Evolutionary conservation across 2,329 filamentous ascomycete species (phyloP).

Genomic region (Alternaria gaisen): DNA sequence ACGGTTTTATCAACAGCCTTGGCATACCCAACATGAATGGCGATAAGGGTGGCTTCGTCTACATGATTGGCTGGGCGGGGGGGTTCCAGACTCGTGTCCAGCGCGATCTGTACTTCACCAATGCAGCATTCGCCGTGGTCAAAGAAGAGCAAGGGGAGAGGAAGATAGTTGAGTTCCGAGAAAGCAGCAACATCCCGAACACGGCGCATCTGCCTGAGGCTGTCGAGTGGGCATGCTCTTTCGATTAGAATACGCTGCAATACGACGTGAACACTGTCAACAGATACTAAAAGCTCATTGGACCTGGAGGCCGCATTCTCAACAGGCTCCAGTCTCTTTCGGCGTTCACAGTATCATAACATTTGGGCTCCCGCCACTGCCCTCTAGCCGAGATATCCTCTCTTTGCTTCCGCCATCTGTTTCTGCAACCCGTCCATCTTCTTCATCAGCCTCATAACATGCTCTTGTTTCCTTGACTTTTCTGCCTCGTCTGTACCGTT

Average conservation of each 20-base stretch:
- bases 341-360: too few species aligned
- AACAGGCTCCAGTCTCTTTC: background rate
- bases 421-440: slow-evolving; percentile 7
- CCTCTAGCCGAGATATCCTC: background rate
- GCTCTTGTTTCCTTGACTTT: slow-evolving; percentile 1
- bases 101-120: slow-evolving; percentile 40
- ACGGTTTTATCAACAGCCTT: slow-evolving; percentile 40
- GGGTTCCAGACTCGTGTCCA: slow-evolving; percentile 32
- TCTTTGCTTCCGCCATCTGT: slow-evolving; percentile 5
- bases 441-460: background rate
- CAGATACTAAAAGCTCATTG: background rate
- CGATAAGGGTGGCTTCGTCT: slow-evolving; percentile 45
- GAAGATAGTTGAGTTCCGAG: slow-evolving; percentile 44
- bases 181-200: slow-evolving; percentile 45
- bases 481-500: background rate
- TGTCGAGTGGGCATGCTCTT: slow-evolving; percentile 36
- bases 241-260: slow-evolving; percentile 9
- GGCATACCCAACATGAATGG: slow-evolving; percentile 42
- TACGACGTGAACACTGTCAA: background rate
- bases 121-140: slow-evolving; percentile 43
- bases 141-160: slow-evolving; percentile 33
- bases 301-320: too few species aligned
- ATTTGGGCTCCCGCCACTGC: background rate
- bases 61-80: slow-evolving; percentile 46
- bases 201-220: slow-evolving; percentile 32